Evolutionary conservation across 2,329 filamentous ascomycete genomes (phyloP).

Genomic region (Arthrinium phaeospermum): DNA sequence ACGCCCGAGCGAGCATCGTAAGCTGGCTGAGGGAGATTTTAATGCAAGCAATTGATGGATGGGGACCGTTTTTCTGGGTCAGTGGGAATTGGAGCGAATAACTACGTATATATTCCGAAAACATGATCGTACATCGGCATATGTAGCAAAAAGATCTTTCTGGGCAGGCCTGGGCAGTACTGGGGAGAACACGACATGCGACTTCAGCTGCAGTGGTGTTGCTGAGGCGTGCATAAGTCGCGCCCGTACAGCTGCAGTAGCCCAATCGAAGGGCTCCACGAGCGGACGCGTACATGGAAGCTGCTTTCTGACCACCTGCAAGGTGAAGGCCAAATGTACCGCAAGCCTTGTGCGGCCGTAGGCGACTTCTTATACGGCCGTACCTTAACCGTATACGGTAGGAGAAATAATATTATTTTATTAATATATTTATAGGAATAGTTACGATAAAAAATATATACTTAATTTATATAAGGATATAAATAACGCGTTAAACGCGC

Average conservation of each 20-base stretch:
- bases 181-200: background rate
- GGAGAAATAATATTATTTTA: too few species aligned
- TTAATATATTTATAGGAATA: too few species aligned
- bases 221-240: conserved; percentile 23
- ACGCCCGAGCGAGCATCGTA: background rate
- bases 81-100: background rate
- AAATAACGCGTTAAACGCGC: too few species aligned
- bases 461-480: too few species aligned
- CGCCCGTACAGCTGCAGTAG: background rate
- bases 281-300: conserved; percentile 23
- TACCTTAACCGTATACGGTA: too few species aligned
- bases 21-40: background rate
- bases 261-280: conserved; percentile 25
- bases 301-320: conserved; percentile 22
- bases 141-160: background rate
- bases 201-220: conserved; percentile 15
- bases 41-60: conserved; percentile 7
- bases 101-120: conserved; percentile 18
- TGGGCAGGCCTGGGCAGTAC: background rate
- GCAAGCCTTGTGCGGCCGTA: too few species aligned
- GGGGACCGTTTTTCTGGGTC: background rate
- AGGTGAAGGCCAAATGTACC: conserved; percentile 17
- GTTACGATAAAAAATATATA: too few species aligned
- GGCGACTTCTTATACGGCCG: too few species aligned
- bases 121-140: conserved; percentile 10